A percentile compares a stretch with the other conserved stretches of the same genome.
Evolutionary conservation across 176 grass and related monocot species (phyloP).

Genomic region (Oryza meridionalis): DNA sequence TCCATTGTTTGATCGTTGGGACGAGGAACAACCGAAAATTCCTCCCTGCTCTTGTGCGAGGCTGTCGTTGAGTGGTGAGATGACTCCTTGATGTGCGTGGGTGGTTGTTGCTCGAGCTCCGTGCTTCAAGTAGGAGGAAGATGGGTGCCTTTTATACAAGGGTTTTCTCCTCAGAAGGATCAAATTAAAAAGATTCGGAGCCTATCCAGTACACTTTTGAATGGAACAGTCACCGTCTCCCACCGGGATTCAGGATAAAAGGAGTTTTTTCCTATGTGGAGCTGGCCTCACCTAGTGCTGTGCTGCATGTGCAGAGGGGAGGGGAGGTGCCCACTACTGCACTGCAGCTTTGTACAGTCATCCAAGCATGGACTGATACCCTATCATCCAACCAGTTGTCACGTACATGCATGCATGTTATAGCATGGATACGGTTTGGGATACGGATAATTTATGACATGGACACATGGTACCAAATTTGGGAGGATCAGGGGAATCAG

Average conservation of each 20-base stretch:
- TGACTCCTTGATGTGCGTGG: background rate
- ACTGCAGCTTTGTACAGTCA: conserved; percentile 29
- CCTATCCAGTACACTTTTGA: conserved; percentile 46
- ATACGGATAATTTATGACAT: background rate
- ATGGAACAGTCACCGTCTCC: conserved; percentile 58
- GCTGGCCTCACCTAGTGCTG: conserved; percentile 27
- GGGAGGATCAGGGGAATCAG: background rate
- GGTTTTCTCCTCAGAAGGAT: background rate
- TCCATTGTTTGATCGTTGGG: conserved; percentile 38
- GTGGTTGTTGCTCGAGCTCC: conserved; percentile 46
- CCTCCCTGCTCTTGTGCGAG: conserved; percentile 22
- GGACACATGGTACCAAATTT: background rate
- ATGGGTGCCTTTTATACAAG: conserved; percentile 63
- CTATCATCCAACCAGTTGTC: conserved; percentile 12
- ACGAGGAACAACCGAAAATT: background rate
- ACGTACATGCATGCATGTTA: conserved; percentile 3
- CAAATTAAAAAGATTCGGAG: conserved; percentile 38
- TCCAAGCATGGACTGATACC: conserved; percentile 17
- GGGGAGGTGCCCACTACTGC: background rate
- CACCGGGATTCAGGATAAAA: conserved; percentile 41
- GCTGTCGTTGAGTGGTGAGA: conserved; percentile 12
- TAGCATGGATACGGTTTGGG: background rate
- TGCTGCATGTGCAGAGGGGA: conserved; percentile 41
- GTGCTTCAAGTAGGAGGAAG: conserved; percentile 38
- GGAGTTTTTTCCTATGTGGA: conserved; percentile 11